Conservation (phyloP, 2,329 filamentous ascomycete species). For the Monilinia vaccinii-corymbosi region DNA sequence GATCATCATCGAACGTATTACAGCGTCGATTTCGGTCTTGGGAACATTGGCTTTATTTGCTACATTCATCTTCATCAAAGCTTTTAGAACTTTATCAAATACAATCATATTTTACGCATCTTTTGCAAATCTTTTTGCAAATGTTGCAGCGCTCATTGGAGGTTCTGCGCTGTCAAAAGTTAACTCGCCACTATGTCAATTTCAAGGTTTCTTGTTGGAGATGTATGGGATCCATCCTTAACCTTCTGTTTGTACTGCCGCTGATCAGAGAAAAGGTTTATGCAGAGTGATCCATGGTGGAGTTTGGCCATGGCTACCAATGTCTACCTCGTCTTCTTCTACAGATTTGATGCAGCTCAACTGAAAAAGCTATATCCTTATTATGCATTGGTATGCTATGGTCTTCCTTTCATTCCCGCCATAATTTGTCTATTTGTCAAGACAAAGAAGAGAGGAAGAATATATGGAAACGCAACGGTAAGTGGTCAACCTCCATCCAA, state of each 20-base stretch:
- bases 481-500: neutral
- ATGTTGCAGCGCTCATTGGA: slow-evolving; percentile 48
- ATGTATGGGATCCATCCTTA: slow-evolving; percentile 54
- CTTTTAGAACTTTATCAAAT: slow-evolving; percentile 76
- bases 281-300: slow-evolving; percentile 44
- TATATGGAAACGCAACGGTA: slow-evolving; percentile 33
- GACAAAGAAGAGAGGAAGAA: slow-evolving; percentile 25
- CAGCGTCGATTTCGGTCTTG: slow-evolving; percentile 61
- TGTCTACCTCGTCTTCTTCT: slow-evolving; percentile 52
- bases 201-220: slow-evolving; percentile 75
- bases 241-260: neutral
- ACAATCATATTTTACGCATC: slow-evolving; percentile 51
- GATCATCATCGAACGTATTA: slow-evolving; percentile 54
- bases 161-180: slow-evolving; percentile 31
- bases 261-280: slow-evolving; percentile 52
- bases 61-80: slow-evolving; percentile 58
- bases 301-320: slow-evolving; percentile 52
- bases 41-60: slow-evolving; percentile 62
- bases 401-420: slow-evolving; percentile 44
- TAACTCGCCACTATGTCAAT: slow-evolving; percentile 43
- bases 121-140: slow-evolving; percentile 50
- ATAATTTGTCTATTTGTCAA: slow-evolving; percentile 45
- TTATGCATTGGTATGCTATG: slow-evolving; percentile 47
- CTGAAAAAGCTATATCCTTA: slow-evolving; percentile 45
- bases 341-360: slow-evolving; percentile 40